Base-by-base conservation (phyloP, 2,329 filamentous ascomycete species). In the Trichoderma semiorbis region DNA sequence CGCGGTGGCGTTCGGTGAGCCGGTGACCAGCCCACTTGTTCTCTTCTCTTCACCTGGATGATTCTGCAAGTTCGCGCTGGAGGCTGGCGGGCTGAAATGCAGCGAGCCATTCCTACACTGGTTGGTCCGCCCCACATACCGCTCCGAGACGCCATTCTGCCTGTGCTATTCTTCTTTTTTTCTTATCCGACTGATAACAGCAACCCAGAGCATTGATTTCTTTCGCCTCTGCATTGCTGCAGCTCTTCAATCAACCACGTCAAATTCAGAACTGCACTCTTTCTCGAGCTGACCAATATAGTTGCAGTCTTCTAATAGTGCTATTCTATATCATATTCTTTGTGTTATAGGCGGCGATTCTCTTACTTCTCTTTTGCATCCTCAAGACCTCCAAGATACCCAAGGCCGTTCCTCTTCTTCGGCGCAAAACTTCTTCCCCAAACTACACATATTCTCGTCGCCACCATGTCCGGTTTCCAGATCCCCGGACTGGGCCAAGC, bases 401-500 rank as follows among this genome's bases (percentile, higher is more conserved):
- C 21, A 53, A 14, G n/a, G 11, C 21, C 21, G 21, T 53, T 50
- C 1, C 26, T 11, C 2, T n/a, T 58, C 18, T 30, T 30, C 34
- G 34, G 32, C 64, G 26, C 57, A 61, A 36, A 18, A 26, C 10
- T n/a, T 36, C 6, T 6, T 61, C 24, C 16, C 11, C 30, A 57
- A 18, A 14, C 3, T 24, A 43, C 58, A 43, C 32, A 11, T n/a
- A 47, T 30, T 30, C 14, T 18, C 50, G 50, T 28, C 39, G 57
- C 50, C 43, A 71, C 8, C 11, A 84, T 84, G 83, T 80, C 83
- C 30, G 81, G 81, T 69, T 84, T 84, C 39, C 81, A 83, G 70
- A 84, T 84, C 39, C 83, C 83, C 34, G 83, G 83, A 68, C 76
- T 84, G 18, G 83, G 83, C 12, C 81, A 83, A 72, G 83, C 83